Evolutionary conservation across 2,329 filamentous ascomycete species (phyloP).

Genomic region (Grosmannia huntii): DNA sequence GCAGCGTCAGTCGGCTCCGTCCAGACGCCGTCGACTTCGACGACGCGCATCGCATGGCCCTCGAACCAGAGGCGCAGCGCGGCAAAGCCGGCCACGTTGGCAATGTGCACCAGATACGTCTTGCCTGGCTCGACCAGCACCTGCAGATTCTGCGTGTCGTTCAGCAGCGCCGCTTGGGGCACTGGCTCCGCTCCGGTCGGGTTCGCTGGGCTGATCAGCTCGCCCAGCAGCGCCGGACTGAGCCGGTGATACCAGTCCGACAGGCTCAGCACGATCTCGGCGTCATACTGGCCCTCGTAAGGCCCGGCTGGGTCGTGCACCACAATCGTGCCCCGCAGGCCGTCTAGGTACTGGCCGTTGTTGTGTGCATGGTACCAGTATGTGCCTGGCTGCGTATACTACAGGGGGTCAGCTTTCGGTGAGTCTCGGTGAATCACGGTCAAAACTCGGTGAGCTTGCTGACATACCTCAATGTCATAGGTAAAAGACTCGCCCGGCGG

Average conservation of each 20-base stretch:
- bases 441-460: too few species aligned
- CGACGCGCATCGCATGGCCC: constrained; percentile 51
- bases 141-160: constrained; percentile 52
- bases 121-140: constrained; percentile 50
- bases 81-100: constrained; percentile 63
- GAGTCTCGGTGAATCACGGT: too few species aligned
- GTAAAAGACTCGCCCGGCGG: constrained; percentile 48
- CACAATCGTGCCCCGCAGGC: constrained; percentile 46
- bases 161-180: constrained; percentile 56
- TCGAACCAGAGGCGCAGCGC: constrained; percentile 55
- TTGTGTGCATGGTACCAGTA: constrained; percentile 71
- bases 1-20: constrained; percentile 45
- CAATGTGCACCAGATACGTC: constrained; percentile 59
- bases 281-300: constrained; percentile 43
- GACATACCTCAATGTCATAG: constrained; percentile 51
- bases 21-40: constrained; percentile 64
- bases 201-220: constrained; percentile 39
- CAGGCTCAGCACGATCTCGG: constrained; percentile 52
- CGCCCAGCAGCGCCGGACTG: constrained; percentile 31
- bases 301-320: constrained; percentile 49
- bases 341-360: constrained; percentile 57
- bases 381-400: constrained; percentile 39
- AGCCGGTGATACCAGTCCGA: constrained; percentile 59
- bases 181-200: constrained; percentile 50
- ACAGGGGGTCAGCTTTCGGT: background rate